Evolutionary conservation across 371 early-diverging fungal genomes (phyloP).

Genomic region (Haplosporangium sp.): DNA sequence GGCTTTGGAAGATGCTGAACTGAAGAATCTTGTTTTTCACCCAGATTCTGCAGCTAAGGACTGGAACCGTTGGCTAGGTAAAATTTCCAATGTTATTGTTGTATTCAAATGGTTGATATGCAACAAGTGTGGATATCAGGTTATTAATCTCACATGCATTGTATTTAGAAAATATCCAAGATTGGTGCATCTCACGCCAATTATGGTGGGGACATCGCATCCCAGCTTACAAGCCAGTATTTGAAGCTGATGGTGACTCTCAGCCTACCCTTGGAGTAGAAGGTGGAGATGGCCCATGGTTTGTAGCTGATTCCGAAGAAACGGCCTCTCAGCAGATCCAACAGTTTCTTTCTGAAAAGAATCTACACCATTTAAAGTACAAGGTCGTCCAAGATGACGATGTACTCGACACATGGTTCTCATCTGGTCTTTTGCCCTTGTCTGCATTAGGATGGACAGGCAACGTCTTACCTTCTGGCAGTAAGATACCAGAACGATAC

Average conservation of each 20-base stretch:
- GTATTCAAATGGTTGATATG: not conserved
- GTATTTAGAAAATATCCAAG: slow-evolving; percentile 83
- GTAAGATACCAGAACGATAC: slow-evolving; percentile 63
- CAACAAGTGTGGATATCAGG: no score
- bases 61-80: slow-evolving; percentile 97
- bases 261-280: slow-evolving; percentile 11
- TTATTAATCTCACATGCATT: not conserved
- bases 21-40: slow-evolving; percentile 78
- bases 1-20: slow-evolving; percentile 79
- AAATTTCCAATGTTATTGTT: not conserved
- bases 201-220: slow-evolving; percentile 99
- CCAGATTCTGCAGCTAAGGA: slow-evolving; percentile 88
- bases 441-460: slow-evolving; percentile 83
- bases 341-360: slow-evolving; percentile 23
- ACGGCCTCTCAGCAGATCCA: slow-evolving; percentile 63
- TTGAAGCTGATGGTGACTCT: slow-evolving; percentile 42
- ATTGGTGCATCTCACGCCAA: slow-evolving; percentile 99
- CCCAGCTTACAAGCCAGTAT: slow-evolving; percentile 93
- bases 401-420: slow-evolving; percentile 99
- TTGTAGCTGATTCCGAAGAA: slow-evolving; percentile 71
- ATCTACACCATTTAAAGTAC: slow-evolving; percentile 34
- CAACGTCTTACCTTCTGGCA: slow-evolving; percentile 55
- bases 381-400: slow-evolving; percentile 87
- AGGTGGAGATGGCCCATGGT: slow-evolving; percentile 66
- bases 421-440: slow-evolving; percentile 97